phyloP scores from a whole-genome alignment of 495 filamentous ascomycete genomes.

The Penicillium paradoxum region DNA sequence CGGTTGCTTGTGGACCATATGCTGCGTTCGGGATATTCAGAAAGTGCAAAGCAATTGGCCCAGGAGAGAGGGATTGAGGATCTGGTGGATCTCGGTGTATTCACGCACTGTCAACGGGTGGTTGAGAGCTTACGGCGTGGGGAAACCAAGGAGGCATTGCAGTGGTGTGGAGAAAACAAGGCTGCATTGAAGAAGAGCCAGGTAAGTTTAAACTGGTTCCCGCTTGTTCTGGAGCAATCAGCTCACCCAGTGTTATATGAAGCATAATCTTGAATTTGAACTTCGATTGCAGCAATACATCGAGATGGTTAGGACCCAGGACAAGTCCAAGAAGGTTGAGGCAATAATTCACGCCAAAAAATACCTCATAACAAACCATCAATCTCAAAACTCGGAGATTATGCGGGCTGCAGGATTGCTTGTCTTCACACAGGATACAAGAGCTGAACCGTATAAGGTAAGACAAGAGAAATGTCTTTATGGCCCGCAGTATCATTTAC shows the following conservation, averaged over 20 bases:
- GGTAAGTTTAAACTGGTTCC: constrained; percentile 41
- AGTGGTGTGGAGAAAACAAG: constrained; percentile 91
- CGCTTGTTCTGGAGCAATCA: neutral
- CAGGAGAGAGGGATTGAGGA: constrained; percentile 66
- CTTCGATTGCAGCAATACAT: constrained; percentile 94
- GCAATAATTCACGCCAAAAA: constrained; percentile 79
- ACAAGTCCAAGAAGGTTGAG: constrained; percentile 58
- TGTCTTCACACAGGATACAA: constrained; percentile 61
- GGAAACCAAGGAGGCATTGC: constrained; percentile 71
- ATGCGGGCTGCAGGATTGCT: constrained; percentile 73
- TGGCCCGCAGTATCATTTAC: neutral
- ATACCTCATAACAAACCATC: constrained; percentile 62
- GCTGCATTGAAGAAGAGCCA: constrained; percentile 77
- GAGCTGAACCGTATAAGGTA: constrained; percentile 61
- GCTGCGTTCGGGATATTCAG: constrained; percentile 72
- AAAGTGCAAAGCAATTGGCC: constrained; percentile 71
- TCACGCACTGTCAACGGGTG: constrained; percentile 75
- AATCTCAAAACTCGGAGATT: constrained; percentile 64
- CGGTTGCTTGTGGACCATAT: constrained; percentile 87
- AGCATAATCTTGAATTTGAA: constrained; percentile 90
- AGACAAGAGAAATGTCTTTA: constrained; percentile 6
- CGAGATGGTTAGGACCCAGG: constrained; percentile 69
- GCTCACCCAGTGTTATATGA: constrained; percentile 23
- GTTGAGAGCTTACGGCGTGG: constrained; percentile 62
- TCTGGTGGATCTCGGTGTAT: constrained; percentile 84